Base-by-base conservation (phyloP, 2,329 filamentous ascomycete genomes). In the Cryphonectria parasitica region DNA sequence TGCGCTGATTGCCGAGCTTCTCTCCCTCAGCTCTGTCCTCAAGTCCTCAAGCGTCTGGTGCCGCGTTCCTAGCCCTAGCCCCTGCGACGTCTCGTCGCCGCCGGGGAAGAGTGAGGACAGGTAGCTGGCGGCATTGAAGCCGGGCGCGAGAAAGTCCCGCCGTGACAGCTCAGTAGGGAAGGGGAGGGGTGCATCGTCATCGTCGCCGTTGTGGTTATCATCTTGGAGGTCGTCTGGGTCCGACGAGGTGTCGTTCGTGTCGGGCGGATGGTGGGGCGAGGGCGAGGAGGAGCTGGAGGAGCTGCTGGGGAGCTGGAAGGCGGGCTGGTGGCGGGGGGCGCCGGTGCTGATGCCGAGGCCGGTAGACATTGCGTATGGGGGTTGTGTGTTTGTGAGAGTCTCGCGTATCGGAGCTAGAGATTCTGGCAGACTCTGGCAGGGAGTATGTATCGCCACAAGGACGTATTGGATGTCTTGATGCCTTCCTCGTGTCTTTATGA, bases 31-130 rank as follows among this genome's bases (percentile, higher is more conserved):
- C 77, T 99, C 97, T 6, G 91, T 83, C 49, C 95, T 93, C 43
- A 99, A 85, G 79, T 99, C 96, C 79, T 97, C 95, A 64, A 99
- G 92, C 0, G 95, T 98, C 80, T 99, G 96, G 80, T 99, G 96
- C 1, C 96, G 92, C 19, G 69, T 60, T 2, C 65, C 62, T 52
- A 62, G 34, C 15, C 36, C 64, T 8, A 64, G 41, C 17, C 63
- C 63, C 28, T 52, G 41, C 11, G 43, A 45, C 19, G 69, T 62
- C 70, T 76, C 76, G 28, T 75, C 76, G 69, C 77, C 78, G 6
- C 75, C 75, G 10, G 76, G 76, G 65, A 77, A 78, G 1, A 80
- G 74, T 0, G 75, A 76, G 1, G 81, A 94, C 63, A 99, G 91
- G 79, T 98, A 99, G 2, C 84, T 83, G 1, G 92, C 88, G 0